phyloP scores from a whole-genome alignment of 2,329 filamentous ascomycete species.

The Eurotiales sp. region DNA sequence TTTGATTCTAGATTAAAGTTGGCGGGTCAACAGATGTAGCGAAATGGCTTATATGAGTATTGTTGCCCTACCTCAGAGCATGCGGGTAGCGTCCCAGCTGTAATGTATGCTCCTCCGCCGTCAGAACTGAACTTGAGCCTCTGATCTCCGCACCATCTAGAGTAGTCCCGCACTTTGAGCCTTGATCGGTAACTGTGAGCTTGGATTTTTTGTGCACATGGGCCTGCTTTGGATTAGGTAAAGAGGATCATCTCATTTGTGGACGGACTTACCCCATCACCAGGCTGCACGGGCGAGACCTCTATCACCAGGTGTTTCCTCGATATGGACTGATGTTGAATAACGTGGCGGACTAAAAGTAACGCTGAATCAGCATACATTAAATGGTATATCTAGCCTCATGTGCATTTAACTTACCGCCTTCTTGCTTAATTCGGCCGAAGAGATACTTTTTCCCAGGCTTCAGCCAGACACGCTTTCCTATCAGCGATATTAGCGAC shows the following conservation, averaged over 20 bases:
- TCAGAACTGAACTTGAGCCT: slow-evolving; percentile 57
- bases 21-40: background rate
- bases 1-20: slow-evolving; percentile 54
- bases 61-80: slow-evolving; percentile 38
- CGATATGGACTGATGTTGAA: slow-evolving; percentile 79
- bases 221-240: slow-evolving; percentile 43
- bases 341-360: slow-evolving; percentile 61
- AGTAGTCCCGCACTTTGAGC: slow-evolving; percentile 79
- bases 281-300: slow-evolving; percentile 61
- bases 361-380: too few relatives aligned
- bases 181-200: slow-evolving; percentile 71
- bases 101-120: slow-evolving; percentile 59
- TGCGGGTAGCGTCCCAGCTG: slow-evolving; percentile 67
- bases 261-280: slow-evolving; percentile 58
- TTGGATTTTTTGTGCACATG: slow-evolving; percentile 63
- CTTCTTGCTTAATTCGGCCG: slow-evolving; percentile 66
- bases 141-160: slow-evolving; percentile 71
- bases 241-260: background rate
- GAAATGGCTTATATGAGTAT: slow-evolving; percentile 10
- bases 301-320: slow-evolving; percentile 80
- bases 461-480: slow-evolving; percentile 74
- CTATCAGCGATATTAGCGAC: slow-evolving; percentile 35
- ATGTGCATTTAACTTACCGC: slow-evolving; percentile 44
- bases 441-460: slow-evolving; percentile 84
- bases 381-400: too few relatives aligned